Evolutionary conservation across 208 protist genomes (phyloP).

Genomic region (Leishmania amazonensis): DNA sequence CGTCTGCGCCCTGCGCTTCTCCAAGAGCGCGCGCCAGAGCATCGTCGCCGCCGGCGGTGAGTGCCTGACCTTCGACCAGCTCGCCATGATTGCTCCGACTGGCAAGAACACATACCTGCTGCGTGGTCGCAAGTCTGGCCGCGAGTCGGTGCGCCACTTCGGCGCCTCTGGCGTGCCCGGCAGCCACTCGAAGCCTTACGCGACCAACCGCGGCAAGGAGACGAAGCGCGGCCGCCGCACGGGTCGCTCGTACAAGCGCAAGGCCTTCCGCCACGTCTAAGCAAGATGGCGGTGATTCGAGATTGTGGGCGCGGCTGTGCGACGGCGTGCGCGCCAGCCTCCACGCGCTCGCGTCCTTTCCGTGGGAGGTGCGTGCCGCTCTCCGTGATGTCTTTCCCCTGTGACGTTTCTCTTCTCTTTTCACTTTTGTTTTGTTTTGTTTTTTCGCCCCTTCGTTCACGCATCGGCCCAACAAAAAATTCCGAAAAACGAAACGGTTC

Average conservation of each 20-base stretch:
- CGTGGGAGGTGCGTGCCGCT: background rate
- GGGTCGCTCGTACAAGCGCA: conserved; percentile 77
- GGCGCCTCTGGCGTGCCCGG: conserved; percentile 96
- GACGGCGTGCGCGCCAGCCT: background rate
- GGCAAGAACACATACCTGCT: conserved; percentile 98
- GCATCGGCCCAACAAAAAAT: conserved; percentile 7
- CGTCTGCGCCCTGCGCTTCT: conserved; percentile 99
- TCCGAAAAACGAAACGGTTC: background rate
- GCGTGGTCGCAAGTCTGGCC: conserved; percentile 94
- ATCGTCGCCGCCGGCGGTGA: conserved; percentile 99
- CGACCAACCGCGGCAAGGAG: conserved; percentile 90
- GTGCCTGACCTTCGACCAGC: conserved; percentile 99
- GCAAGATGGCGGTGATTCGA: conserved; percentile 8
- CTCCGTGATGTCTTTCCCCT: background rate
- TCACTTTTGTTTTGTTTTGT: conserved; percentile 7
- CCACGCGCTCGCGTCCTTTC: background rate
- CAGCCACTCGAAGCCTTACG: conserved; percentile 91
- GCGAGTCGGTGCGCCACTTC: conserved; percentile 99
- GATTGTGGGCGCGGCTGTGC: conserved; percentile 26
- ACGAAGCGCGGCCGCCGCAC: conserved; percentile 94
- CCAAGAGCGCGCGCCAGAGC: conserved; percentile 97
- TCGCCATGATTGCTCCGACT: conserved; percentile 94
- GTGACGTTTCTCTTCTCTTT: background rate
- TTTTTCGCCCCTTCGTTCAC: conserved; percentile 12
- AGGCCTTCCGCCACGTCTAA: conserved; percentile 83